These are phyloP conservation scores for Fagopyrum esculentum DNA, from an alignment of 148 eudicot genomes.

Conservation along the genomic window DNA sequence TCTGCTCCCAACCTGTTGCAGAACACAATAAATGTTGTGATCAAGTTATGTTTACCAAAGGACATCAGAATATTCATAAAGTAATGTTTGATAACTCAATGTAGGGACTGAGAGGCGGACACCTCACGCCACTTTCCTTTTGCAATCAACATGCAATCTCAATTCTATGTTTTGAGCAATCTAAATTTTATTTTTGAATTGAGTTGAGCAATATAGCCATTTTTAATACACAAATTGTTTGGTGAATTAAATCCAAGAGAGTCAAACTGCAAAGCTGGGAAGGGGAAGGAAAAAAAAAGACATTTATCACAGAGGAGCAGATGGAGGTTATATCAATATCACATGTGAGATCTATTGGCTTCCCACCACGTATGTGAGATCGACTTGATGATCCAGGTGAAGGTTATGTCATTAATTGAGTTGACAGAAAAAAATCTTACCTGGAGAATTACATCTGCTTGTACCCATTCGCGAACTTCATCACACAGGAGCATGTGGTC, in stretches of 20 bases:
- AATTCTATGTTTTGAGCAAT: neutral
- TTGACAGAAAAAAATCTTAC: constrained; percentile 26
- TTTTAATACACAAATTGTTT: neutral
- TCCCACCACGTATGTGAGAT: neutral
- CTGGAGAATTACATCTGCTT: constrained; percentile 83
- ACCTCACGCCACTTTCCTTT: neutral
- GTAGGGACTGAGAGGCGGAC: neutral
- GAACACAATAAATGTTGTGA: constrained; percentile 2
- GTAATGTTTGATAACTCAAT: neutral
- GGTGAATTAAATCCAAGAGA: neutral
- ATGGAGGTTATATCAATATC: neutral
- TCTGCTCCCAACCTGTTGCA: constrained; percentile 65
- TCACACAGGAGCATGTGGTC: constrained; percentile 71
- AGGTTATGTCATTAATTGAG: neutral
- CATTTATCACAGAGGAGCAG: neutral
- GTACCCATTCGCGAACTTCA: constrained; percentile 44
- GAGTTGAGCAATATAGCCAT: neutral
- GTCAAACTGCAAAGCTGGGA: neutral
- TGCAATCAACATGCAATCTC: neutral
- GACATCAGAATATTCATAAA: neutral
- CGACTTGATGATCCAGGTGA: neutral
- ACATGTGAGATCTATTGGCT: neutral
- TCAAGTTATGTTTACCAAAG: neutral
- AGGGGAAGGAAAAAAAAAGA: neutral
- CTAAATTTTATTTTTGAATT: neutral